These are phyloP conservation scores for Penicillium cosmopolitanum DNA, from an alignment of 495 filamentous ascomycete species.

Conservation along the genomic window DNA sequence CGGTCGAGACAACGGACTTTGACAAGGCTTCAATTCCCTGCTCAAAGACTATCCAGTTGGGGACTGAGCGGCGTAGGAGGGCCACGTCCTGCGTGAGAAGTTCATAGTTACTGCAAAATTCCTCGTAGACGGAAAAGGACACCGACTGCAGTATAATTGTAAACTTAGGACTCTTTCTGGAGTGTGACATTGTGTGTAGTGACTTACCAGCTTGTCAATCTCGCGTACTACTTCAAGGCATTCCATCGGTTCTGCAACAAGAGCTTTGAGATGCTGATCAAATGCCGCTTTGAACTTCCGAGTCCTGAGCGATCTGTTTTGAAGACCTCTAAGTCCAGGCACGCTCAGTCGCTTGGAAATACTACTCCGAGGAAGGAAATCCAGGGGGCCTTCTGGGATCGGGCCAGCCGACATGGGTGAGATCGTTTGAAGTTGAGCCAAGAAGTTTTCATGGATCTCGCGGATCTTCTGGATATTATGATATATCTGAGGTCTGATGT, in stretches of 20 bases:
- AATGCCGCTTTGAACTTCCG: constrained; percentile 34
- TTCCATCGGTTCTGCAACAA: constrained; percentile 70
- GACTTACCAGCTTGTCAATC: constrained; percentile 72
- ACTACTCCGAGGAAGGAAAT: constrained; percentile 22
- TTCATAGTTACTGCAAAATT: constrained; percentile 87
- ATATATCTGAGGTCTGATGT: constrained; percentile 44
- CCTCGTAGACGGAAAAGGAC: constrained; percentile 82
- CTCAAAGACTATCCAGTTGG: constrained; percentile 80
- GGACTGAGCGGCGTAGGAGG: constrained; percentile 66
- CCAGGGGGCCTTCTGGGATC: constrained; percentile 24
- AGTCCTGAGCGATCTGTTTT: constrained; percentile 35
- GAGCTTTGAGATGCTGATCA: constrained; percentile 35
- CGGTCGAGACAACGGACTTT: constrained; percentile 71
- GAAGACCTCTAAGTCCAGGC: constrained; percentile 30
- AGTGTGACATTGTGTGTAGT: background rate
- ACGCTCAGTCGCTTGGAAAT: constrained; percentile 30
- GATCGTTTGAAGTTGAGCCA: constrained; percentile 35
- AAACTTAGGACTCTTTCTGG: constrained; percentile 2
- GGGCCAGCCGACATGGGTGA: constrained; percentile 33
- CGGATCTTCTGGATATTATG: constrained; percentile 48
- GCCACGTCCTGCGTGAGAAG: constrained; percentile 75
- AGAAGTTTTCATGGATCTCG: constrained; percentile 48
- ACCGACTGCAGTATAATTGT: constrained; percentile 58
- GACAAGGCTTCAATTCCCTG: constrained; percentile 86
- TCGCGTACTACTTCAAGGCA: constrained; percentile 76